Evolutionary conservation across 2,329 filamentous ascomycete species (phyloP).

Genomic region (Penicillium hesseltinei): DNA sequence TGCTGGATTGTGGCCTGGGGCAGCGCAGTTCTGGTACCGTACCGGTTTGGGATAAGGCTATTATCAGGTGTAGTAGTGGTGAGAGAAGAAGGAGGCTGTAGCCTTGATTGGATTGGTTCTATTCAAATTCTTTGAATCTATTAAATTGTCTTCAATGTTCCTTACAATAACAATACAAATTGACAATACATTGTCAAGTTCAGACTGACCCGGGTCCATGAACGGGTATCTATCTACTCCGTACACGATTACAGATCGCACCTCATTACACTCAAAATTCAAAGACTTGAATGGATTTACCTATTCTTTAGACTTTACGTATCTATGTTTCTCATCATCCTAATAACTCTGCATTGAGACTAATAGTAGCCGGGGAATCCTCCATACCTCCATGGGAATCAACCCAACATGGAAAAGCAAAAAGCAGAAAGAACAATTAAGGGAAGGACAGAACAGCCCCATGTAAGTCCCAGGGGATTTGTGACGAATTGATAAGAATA

Average conservation of each 20-base stretch:
- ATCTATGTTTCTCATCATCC: neutral
- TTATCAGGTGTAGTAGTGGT: neutral
- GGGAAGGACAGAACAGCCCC: slow-evolving; percentile 1
- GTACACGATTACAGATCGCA: neutral
- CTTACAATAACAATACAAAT: neutral
- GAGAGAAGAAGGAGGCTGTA: too few species aligned
- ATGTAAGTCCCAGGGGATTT: neutral
- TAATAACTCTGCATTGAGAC: neutral
- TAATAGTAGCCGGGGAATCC: neutral
- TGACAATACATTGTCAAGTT: slow-evolving; percentile 2
- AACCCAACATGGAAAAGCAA: neutral
- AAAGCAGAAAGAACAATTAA: slow-evolving; percentile 2
- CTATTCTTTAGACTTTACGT: neutral
- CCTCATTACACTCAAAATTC: neutral
- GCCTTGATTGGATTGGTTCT: neutral
- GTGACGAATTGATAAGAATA: slow-evolving; percentile 5
- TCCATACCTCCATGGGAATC: neutral
- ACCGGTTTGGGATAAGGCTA: slow-evolving; percentile 3
- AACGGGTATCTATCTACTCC: neutral
- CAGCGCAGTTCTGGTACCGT: slow-evolving; percentile 9
- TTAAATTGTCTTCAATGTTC: neutral
- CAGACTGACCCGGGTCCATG: neutral
- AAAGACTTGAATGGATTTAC: neutral
- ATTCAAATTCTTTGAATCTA: neutral
- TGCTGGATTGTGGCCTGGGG: slow-evolving; percentile 7